A percentile compares a stretch with the other conserved stretches of the same genome.
These are phyloP conservation scores for Bruguiera parviflora DNA, from an alignment of 345 rosid species.

Conservation along the genomic window DNA sequence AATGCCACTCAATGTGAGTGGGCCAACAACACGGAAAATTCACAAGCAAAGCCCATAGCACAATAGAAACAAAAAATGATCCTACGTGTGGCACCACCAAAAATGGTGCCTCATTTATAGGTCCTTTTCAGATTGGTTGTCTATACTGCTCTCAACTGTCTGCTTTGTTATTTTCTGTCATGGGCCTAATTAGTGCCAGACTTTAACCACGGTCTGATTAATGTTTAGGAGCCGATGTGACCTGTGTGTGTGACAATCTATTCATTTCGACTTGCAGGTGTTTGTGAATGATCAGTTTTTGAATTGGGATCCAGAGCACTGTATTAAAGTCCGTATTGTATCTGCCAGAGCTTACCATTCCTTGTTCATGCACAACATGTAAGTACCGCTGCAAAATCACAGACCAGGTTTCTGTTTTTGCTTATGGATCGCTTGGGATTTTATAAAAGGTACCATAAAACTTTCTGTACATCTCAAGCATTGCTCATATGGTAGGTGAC, in stretches of 20 bases:
- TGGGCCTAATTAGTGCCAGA: too few relatives aligned
- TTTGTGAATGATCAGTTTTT: constrained; percentile 88
- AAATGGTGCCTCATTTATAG: too few relatives aligned
- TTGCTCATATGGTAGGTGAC: neutral
- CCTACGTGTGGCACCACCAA: too few relatives aligned
- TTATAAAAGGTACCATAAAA: neutral
- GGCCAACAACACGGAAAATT: too few relatives aligned
- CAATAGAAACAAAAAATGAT: too few relatives aligned
- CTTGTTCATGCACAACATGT: constrained; percentile 99
- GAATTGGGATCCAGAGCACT: constrained; percentile 87
- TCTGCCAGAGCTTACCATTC: constrained; percentile 99
- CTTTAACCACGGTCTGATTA: neutral
- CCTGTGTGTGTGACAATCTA: neutral
- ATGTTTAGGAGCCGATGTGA: too few relatives aligned
- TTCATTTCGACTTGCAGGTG: constrained; percentile 43
- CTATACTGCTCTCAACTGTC: neutral
- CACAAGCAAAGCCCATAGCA: too few relatives aligned
- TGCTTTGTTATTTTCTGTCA: neutral
- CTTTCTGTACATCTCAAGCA: neutral
- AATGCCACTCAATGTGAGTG: too few relatives aligned
- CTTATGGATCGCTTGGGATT: too few relatives aligned
- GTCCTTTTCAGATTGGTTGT: too few relatives aligned
- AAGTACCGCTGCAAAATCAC: constrained; percentile 30
- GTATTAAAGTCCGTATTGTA: constrained; percentile 93
- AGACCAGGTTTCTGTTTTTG: neutral